phyloP scores from a whole-genome alignment of 164 flowering plant genomes.

The Stephania yunnanensis region DNA sequence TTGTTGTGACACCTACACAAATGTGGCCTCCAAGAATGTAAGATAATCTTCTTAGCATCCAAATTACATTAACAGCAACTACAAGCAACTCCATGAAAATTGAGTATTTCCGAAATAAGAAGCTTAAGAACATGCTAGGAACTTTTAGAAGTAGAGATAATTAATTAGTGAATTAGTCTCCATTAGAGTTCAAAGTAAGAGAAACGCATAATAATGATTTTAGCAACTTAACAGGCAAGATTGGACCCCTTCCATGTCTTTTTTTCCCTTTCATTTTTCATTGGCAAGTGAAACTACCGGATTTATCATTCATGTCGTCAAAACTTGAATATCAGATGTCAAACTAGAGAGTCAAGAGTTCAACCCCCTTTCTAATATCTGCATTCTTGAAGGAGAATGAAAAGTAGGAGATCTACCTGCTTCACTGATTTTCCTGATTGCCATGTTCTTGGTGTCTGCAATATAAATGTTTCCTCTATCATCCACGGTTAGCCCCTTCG shows the following conservation, averaged over 20 bases:
- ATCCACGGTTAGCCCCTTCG: slow-evolving; percentile 83
- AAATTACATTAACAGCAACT: not conserved
- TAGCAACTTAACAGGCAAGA: not conserved
- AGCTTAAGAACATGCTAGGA: not conserved
- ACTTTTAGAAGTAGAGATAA: not conserved
- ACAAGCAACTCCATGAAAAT: not conserved
- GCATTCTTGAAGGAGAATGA: not conserved
- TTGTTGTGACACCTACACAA: slow-evolving; percentile 78
- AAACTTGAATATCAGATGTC: not conserved
- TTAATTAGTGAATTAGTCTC: not conserved
- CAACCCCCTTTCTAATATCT: not conserved
- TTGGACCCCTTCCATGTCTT: not conserved
- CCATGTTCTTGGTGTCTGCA: slow-evolving; percentile 89
- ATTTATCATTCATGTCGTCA: not conserved
- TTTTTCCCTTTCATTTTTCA: not conserved
- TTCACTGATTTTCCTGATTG: slow-evolving; percentile 90
- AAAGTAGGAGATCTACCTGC: slow-evolving; percentile 40
- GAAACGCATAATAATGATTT: not conserved
- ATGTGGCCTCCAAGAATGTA: not conserved
- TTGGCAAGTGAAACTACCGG: not conserved
- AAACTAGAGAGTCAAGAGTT: not conserved
- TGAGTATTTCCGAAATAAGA: not conserved
- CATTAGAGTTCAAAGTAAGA: not conserved
- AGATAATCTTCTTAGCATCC: not conserved
- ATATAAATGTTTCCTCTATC: slow-evolving; percentile 80